Percentiles rank a stretch among this genome's conserved stretches.
phyloP scores from a whole-genome alignment of 2,329 filamentous ascomycete species.

The Fusarium virguliforme region DNA sequence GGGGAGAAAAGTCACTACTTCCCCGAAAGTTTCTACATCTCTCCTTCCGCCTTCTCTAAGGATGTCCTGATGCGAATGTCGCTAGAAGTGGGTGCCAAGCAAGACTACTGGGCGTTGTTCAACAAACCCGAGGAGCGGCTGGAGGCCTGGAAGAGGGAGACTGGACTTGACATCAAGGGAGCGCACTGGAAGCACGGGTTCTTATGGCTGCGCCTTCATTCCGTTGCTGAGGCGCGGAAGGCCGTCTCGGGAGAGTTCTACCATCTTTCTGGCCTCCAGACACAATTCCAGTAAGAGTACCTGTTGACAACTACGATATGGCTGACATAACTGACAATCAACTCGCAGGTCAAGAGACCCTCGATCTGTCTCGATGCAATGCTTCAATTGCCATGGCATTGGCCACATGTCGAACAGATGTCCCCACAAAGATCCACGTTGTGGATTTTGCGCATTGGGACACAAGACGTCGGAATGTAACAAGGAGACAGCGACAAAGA shows the following conservation, averaged over 20 bases:
- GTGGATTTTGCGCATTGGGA: neutral
- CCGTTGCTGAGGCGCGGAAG: neutral
- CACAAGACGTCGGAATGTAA: neutral
- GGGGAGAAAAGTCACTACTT: neutral
- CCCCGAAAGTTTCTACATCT: neutral
- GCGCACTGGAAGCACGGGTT: neutral
- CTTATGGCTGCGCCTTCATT: neutral
- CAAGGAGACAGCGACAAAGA: neutral
- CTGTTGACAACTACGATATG: neutral
- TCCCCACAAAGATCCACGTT: neutral
- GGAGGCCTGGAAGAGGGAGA: neutral
- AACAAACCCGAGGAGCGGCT: neutral
- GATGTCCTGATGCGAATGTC: neutral
- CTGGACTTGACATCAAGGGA: neutral
- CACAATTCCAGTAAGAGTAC: neutral
- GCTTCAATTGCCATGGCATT: neutral
- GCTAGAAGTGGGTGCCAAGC: neutral
- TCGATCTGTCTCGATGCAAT: neutral
- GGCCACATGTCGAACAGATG: neutral
- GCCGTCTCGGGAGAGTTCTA: neutral
- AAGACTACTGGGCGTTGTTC: neutral
- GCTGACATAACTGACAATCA: neutral
- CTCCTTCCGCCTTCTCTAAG: neutral
- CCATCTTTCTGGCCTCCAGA: neutral
- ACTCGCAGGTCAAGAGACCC: slow-evolving; percentile 2